Conservation (phyloP, 2,329 filamentous ascomycete genomes). For the Colletotrichum liaoningense region DNA sequence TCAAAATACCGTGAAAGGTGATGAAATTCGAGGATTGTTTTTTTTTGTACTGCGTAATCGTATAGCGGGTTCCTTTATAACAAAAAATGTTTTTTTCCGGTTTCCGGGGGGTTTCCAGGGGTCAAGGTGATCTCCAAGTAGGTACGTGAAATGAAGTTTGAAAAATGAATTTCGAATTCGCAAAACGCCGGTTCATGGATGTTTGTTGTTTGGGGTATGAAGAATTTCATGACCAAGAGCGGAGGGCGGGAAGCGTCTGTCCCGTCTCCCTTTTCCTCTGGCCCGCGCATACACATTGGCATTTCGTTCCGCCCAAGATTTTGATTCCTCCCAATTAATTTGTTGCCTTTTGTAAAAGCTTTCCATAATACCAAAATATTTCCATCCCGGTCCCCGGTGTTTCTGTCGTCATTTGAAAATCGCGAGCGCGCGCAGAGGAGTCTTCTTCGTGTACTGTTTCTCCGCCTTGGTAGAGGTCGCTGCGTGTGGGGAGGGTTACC, state of each 20-base stretch:
- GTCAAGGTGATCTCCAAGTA: not conserved
- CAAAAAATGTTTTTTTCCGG: not conserved
- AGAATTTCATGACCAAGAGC: not conserved
- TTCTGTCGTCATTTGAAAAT: not conserved
- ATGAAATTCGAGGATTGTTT: not conserved
- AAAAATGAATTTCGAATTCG: conserved; percentile 6
- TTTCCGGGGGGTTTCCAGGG: not conserved
- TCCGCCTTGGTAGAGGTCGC: no score
- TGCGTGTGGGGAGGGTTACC: not conserved
- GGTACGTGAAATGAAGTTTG: conserved; percentile 26
- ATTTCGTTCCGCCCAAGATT: not conserved
- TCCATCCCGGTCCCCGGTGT: no score
- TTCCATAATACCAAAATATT: not conserved
- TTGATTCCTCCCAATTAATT: conserved; percentile 1
- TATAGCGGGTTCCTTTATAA: not conserved
- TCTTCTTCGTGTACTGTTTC: not conserved
- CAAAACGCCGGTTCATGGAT: conserved; percentile 33
- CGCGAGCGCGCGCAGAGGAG: not conserved
- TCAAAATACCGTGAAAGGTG: not conserved
- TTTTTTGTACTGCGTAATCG: not conserved
- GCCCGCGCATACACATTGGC: not conserved
- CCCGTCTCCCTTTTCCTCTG: conserved; percentile 2
- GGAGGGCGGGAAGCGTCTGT: not conserved
- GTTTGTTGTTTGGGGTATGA: conserved; percentile 10
- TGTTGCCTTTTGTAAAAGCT: not conserved